These are phyloP conservation scores for Sclerotinia trifoliorum DNA, from an alignment of 2,329 filamentous ascomycete species.

Conservation along the genomic window DNA sequence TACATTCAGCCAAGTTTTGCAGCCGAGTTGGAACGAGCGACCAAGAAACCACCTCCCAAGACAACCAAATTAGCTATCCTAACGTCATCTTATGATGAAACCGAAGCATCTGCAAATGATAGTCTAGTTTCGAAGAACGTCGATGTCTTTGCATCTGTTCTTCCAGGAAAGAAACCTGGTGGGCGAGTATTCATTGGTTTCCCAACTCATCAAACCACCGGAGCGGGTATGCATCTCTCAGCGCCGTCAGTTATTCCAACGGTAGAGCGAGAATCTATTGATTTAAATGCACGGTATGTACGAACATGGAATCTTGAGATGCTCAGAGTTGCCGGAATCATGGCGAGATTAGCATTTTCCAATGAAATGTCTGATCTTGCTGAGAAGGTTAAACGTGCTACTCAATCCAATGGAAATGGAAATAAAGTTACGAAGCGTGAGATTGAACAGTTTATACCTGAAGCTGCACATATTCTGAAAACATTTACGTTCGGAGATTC, in stretches of 20 bases:
- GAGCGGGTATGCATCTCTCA: constrained; percentile 88
- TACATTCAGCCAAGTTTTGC: constrained; percentile 71
- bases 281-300: constrained; percentile 93
- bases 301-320: constrained; percentile 95
- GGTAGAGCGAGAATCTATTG: constrained; percentile 94
- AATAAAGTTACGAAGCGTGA: constrained; percentile 60
- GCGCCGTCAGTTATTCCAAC: constrained; percentile 96
- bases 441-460: constrained; percentile 67
- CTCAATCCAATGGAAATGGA: constrained; percentile 44
- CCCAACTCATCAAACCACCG: constrained; percentile 94
- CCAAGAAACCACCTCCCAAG: constrained; percentile 94
- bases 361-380: constrained; percentile 82
- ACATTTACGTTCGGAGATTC: constrained; percentile 89
- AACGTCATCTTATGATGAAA: constrained; percentile 88
- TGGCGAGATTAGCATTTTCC: constrained; percentile 82
- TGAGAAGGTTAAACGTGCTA: constrained; percentile 52
- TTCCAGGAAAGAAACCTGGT: constrained; percentile 77
- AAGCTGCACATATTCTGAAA: constrained; percentile 78
- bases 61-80: constrained; percentile 81
- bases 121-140: constrained; percentile 55
- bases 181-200: constrained; percentile 97
- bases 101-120: constrained; percentile 53
- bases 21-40: constrained; percentile 86
- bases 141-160: constrained; percentile 85
- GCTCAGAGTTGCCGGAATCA: constrained; percentile 84